These are phyloP conservation scores for Xylariomycetidae sp. DNA, from an alignment of 2,329 filamentous ascomycete genomes.

Conservation along the genomic window DNA sequence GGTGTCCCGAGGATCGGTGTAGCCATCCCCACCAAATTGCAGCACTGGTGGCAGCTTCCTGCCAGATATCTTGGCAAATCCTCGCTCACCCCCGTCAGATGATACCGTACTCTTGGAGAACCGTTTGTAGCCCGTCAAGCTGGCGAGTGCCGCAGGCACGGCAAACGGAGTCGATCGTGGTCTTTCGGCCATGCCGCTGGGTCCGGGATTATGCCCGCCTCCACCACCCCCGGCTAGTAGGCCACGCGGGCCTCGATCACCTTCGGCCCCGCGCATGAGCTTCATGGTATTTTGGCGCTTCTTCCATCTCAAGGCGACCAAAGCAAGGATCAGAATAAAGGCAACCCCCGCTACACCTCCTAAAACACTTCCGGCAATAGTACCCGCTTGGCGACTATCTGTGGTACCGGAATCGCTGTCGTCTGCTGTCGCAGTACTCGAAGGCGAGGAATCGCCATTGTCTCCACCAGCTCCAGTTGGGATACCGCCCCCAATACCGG, in stretches of 20 bases:
- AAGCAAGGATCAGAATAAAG: conserved; percentile 48
- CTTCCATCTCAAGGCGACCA: conserved; percentile 53
- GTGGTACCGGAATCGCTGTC: conserved; percentile 15
- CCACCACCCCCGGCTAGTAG: conserved; percentile 21
- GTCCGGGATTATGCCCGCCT: conserved; percentile 5
- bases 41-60: conserved; percentile 61
- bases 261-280: conserved; percentile 38
- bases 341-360: conserved; percentile 56
- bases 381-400: conserved; percentile 22
- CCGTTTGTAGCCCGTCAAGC: conserved; percentile 36
- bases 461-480: conserved; percentile 17
- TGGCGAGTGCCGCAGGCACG: conserved; percentile 46
- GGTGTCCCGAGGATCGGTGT: conserved; percentile 42
- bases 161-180: conserved; percentile 37
- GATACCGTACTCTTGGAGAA: conserved; percentile 25
- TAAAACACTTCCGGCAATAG: conserved; percentile 52
- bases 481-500: conserved; percentile 9
- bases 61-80: conserved; percentile 62
- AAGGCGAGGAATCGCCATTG: conserved; percentile 18
- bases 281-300: conserved; percentile 41
- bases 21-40: conserved; percentile 59
- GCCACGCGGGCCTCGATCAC: conserved; percentile 26
- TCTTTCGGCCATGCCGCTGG: conserved; percentile 39
- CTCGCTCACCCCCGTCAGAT: conserved; percentile 43
- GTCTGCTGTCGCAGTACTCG: conserved; percentile 18